These are phyloP conservation scores for Arxiozyma slooffiae DNA, from an alignment of 1,139 yeast species.

Conservation along the genomic window DNA sequence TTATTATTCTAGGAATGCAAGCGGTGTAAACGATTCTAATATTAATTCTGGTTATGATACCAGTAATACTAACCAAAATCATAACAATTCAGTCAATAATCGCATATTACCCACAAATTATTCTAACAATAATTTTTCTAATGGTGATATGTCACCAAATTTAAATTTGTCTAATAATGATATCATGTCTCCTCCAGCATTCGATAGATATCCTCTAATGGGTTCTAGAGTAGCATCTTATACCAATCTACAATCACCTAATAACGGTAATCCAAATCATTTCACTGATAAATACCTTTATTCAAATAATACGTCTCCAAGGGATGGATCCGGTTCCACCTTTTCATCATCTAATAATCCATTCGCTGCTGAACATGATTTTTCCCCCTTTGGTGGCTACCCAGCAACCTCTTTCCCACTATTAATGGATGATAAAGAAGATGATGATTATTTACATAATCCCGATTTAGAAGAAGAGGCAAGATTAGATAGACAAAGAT, in stretches of 20 bases:
- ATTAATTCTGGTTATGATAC: background rate
- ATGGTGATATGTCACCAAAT: background rate
- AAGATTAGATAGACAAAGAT: constrained; percentile 56
- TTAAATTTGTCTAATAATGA: constrained; percentile 13
- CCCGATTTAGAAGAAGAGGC: constrained; percentile 90
- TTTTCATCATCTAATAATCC: constrained; percentile 5
- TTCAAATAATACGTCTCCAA: constrained; percentile 2
- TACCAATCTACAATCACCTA: constrained; percentile 4
- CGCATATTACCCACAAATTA: background rate
- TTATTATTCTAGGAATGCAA: constrained; percentile 20
- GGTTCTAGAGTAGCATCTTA: constrained; percentile 5
- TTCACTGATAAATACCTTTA: constrained; percentile 1
- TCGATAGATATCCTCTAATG: constrained; percentile 46
- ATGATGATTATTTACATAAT: constrained; percentile 84
- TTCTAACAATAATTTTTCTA: background rate
- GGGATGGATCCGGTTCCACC: constrained; percentile 3
- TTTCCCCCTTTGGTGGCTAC: constrained; percentile 89
- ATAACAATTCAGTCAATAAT: background rate
- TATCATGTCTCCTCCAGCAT: constrained; percentile 41
- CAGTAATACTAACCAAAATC: background rate
- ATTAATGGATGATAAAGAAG: constrained; percentile 79
- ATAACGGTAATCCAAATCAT: background rate
- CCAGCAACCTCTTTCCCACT: constrained; percentile 84
- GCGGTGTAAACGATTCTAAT: constrained; percentile 1
- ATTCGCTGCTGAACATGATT: constrained; percentile 36